A percentile compares a stretch with the other conserved stretches of the same genome.
These are phyloP conservation scores for Wickerhamomyces canadensis DNA, from an alignment of 805 yeast genomes.

Conservation along the genomic window DNA sequence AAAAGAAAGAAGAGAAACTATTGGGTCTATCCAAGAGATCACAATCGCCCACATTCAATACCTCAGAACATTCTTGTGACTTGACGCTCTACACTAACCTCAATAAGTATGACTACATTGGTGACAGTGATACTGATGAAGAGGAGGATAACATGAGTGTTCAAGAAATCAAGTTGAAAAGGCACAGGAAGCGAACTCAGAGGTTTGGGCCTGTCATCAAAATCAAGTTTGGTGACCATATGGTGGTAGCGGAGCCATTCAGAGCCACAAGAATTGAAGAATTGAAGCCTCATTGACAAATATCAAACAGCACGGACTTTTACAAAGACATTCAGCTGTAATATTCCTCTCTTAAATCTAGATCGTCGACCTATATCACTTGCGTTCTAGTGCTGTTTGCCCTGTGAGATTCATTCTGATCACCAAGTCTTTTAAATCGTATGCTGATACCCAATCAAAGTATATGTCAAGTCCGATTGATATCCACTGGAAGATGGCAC, in stretches of 20 bases:
- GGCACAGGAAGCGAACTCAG: conserved; percentile 7
- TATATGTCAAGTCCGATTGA: conserved; percentile 8
- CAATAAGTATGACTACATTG: conserved; percentile 18
- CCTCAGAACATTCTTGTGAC: conserved; percentile 4
- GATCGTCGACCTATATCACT: too few species aligned
- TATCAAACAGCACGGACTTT: too few species aligned
- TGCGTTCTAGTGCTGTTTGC: too few species aligned
- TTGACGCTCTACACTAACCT: conserved; percentile 15
- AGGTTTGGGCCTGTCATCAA: conserved; percentile 22
- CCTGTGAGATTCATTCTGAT: conserved; percentile 5
- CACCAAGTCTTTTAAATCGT: conserved; percentile 3
- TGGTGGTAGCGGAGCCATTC: conserved; percentile 23
- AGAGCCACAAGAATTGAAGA: conserved; percentile 17
- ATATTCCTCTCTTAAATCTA: too few species aligned
- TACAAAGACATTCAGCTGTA: too few species aligned
- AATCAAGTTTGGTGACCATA: conserved; percentile 16
- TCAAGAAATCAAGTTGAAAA: conserved; percentile 12
- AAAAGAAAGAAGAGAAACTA: conserved; percentile 18
- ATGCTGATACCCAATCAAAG: conserved; percentile 7
- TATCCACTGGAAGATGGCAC: conserved; percentile 15
- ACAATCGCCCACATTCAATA: not conserved
- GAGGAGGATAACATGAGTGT: conserved; percentile 18
- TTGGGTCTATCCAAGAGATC: conserved; percentile 10
- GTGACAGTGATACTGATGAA: conserved; percentile 25
- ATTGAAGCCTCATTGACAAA: too few species aligned